Base-by-base conservation (phyloP, 1,139 yeast genomes). In the Candida glucosophila region DNA sequence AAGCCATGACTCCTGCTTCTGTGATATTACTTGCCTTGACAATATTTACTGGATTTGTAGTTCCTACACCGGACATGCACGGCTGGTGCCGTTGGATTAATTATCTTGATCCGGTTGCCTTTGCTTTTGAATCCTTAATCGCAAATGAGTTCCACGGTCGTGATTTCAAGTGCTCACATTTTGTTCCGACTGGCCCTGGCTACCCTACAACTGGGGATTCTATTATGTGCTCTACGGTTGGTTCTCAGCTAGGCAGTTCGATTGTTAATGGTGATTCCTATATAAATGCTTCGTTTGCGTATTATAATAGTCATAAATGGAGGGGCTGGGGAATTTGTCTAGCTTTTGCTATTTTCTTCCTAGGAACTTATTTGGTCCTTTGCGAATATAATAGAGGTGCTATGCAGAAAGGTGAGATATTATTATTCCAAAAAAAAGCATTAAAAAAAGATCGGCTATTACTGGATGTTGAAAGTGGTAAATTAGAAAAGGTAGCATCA, bases 51-150 rank as follows among this genome's bases (percentile, higher is more conserved):
- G 92, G 92, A 32, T 81, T 79, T 50, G 76, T 74, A 17, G 63
- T 80, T 35, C 90, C 90, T 18, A 67, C 67, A 28, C 67, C 70
- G 6, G 61, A 65, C 30, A 76, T 80, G 80, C 66, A 71, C 32
- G 78, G 81, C 15, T 81, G 92, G 92, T 71, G 81, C 19, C 62
- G 78, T 36, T 82, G 92, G 90, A 72, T 81, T 41, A 76, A 75
- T 52, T 80, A 77, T 43, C 49, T 80, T 30, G 70, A 81, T 40
- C 92, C 92, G 0, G 55, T 80, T 25, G 76, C 73, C 5, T 81
- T 80, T 41, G 66, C 71, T 4, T 79, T 77, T 40, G 88, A 79
- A 47, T 59, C 81, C 0, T 50, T 80, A 42, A 70, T 80, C 73
- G 64, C 69, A 3, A 79, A 69, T 40, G 85, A 77, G 44, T 73